Percentiles rank a stretch among this genome's conserved stretches.
Evolutionary conservation across 768 basidiomycete genomes (phyloP).

Genomic region (Tricholoma sp.): DNA sequence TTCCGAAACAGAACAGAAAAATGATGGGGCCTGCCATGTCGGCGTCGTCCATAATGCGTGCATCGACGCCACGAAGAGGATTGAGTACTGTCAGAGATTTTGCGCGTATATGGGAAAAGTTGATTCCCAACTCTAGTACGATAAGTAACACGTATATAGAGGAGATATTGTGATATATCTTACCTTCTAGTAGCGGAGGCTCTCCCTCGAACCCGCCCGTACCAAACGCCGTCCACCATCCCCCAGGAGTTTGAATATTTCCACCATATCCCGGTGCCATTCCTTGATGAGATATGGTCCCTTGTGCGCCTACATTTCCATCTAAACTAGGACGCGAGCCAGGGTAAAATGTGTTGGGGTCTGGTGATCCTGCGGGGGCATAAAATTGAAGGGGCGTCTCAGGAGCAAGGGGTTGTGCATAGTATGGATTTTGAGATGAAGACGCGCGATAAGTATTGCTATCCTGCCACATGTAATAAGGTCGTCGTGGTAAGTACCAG

Average conservation of each 20-base stretch:
- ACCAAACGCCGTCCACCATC: conserved; percentile 96
- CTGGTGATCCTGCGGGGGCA: conserved; percentile 41
- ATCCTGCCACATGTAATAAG: conserved; percentile 71
- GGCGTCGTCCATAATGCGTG: conserved; percentile 98
- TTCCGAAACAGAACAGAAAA: conserved; percentile 93
- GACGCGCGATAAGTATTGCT: conserved; percentile 55
- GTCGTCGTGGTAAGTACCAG: neutral
- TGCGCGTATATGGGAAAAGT: conserved; percentile 90
- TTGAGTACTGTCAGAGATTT: conserved; percentile 97
- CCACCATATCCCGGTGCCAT: conserved; percentile 56
- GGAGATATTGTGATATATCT: conserved; percentile 13
- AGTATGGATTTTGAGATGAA: conserved; percentile 57
- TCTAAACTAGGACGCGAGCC: conserved; percentile 76
- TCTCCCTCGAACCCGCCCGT: conserved; percentile 95
- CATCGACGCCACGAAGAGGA: conserved; percentile 77
- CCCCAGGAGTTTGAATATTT: conserved; percentile 65
- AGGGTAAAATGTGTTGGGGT: conserved; percentile 58
- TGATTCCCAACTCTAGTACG: conserved; percentile 86
- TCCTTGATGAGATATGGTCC: conserved; percentile 41
- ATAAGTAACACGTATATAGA: neutral
- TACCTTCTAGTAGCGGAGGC: conserved; percentile 91
- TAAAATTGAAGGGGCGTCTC: conserved; percentile 75
- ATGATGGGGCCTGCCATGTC: conserved; percentile 95
- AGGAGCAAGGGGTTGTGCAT: conserved; percentile 45
- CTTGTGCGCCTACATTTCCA: conserved; percentile 56